phyloP scores from a whole-genome alignment of 2,329 filamentous ascomycete genomes.

The Pyrenophora teres region DNA sequence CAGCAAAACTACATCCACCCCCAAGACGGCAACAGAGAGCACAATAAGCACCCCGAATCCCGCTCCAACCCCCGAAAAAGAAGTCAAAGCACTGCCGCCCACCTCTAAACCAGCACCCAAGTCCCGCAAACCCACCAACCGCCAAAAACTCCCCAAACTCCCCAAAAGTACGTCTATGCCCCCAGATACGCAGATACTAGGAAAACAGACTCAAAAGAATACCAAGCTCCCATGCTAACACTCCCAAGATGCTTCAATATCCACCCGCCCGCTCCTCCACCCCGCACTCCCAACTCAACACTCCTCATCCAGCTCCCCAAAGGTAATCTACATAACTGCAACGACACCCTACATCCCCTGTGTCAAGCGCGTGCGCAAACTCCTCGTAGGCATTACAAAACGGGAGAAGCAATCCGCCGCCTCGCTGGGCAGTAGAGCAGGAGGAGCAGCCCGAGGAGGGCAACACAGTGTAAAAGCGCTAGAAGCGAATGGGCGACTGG shows the following conservation, averaged over 20 bases:
- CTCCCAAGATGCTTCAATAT: slow-evolving; percentile 52
- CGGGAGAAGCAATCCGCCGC: slow-evolving; percentile 51
- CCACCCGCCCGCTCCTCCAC: slow-evolving; percentile 64
- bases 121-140: neutral
- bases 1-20: slow-evolving; percentile 9
- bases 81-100: neutral
- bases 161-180: slow-evolving; percentile 27
- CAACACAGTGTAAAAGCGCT: slow-evolving; percentile 2
- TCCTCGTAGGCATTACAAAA: slow-evolving; percentile 62
- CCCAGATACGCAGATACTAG: neutral
- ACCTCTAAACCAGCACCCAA: neutral
- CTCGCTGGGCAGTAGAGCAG: neutral
- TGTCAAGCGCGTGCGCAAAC: slow-evolving; percentile 67
- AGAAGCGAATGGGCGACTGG: slow-evolving; percentile 32
- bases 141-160: slow-evolving; percentile 25
- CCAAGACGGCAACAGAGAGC: slow-evolving; percentile 1
- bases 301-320: slow-evolving; percentile 54
- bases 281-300: slow-evolving; percentile 60
- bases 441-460: neutral
- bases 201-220: too few species aligned
- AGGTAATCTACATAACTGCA: slow-evolving; percentile 69
- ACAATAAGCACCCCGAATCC: neutral
- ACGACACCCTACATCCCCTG: slow-evolving; percentile 70
- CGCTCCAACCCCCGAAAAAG: neutral
- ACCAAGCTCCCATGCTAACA: slow-evolving; percentile 3